Percentiles rank a stretch among this genome's conserved stretches.
Conservation (phyloP, 495 filamentous ascomycete species). For the Aspergillus baeticus region DNA sequence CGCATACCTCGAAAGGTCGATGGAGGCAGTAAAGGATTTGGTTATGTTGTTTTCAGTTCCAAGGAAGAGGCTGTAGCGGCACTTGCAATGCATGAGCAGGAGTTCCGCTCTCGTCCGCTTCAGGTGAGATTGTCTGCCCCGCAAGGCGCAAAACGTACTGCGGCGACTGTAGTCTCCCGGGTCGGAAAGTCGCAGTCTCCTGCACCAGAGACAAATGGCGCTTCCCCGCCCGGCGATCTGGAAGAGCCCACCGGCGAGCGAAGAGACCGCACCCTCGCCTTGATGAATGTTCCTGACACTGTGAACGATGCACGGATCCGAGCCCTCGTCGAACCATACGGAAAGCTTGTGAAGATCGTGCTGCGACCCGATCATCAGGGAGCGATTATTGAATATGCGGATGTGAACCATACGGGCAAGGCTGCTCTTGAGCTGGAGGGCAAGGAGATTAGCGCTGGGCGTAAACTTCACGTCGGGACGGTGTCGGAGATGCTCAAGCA, state of each 20-base stretch:
- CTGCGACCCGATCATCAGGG: conserved; percentile 74
- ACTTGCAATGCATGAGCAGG: conserved; percentile 66
- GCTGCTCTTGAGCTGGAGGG: conserved; percentile 74
- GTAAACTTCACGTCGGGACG: conserved; percentile 66
- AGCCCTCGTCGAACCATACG: conserved; percentile 59
- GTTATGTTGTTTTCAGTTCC: conserved; percentile 71
- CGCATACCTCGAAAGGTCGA: conserved; percentile 63
- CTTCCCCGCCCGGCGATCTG: conserved; percentile 14
- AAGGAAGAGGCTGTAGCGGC: conserved; percentile 72
- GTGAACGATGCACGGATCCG: conserved; percentile 63
- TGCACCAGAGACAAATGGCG: conserved; percentile 38
- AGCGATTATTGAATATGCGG: conserved; percentile 80
- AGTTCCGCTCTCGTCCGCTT: conserved; percentile 66
- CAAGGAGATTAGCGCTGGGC: conserved; percentile 61
- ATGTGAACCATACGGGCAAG: conserved; percentile 68
- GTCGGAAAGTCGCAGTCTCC: conserved; percentile 36
- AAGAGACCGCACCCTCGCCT: conserved; percentile 51
- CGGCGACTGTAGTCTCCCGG: conserved; percentile 40
- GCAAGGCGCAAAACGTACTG: conserved; percentile 45
- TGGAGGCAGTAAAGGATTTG: conserved; percentile 69
- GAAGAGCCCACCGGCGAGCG: conserved; percentile 38
- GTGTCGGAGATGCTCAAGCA: conserved; percentile 65
- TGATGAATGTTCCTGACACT: conserved; percentile 65
- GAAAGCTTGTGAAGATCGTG: conserved; percentile 52
- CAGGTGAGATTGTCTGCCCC: conserved; percentile 62